These are phyloP conservation scores for Lasiosphaeria ovina DNA, from an alignment of 495 filamentous ascomycete genomes.

Conservation along the genomic window DNA sequence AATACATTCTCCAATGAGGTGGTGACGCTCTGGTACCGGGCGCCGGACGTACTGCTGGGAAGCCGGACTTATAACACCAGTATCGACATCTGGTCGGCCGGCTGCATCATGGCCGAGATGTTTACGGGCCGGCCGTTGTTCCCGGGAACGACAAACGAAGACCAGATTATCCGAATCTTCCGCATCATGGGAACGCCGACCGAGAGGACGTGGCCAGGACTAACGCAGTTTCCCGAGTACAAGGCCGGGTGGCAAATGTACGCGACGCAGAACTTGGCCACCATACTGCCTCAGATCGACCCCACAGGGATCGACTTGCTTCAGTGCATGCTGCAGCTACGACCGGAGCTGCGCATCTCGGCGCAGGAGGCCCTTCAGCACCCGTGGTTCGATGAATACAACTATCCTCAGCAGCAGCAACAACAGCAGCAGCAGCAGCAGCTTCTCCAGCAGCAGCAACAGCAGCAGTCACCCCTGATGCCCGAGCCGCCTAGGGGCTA, in stretches of 20 bases:
- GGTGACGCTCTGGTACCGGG: conserved; percentile 94
- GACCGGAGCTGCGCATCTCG: conserved; percentile 87
- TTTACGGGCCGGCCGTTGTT: conserved; percentile 91
- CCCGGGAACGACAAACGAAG: conserved; percentile 93
- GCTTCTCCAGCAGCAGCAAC: conserved; percentile 28
- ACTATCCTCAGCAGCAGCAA: conserved; percentile 36
- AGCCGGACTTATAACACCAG: conserved; percentile 92
- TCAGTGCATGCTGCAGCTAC: conserved; percentile 84
- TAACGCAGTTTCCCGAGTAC: conserved; percentile 89
- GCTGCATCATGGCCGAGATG: conserved; percentile 99
- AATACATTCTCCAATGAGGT: conserved; percentile 99
- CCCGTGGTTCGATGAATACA: conserved; percentile 72
- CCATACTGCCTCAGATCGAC: conserved; percentile 89
- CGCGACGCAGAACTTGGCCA: conserved; percentile 83
- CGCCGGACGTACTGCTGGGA: conserved; percentile 88
- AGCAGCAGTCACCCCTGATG: conserved; percentile 35
- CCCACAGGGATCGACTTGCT: conserved; percentile 79
- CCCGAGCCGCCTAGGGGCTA: conserved; percentile 28
- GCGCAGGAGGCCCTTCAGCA: conserved; percentile 82
- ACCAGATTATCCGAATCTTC: conserved; percentile 94
- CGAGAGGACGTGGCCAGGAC: conserved; percentile 88
- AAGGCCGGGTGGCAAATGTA: conserved; percentile 91
- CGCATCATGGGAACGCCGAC: conserved; percentile 95
- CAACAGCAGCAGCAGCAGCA: conserved; percentile 38
- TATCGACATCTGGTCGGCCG: conserved; percentile 97